Conservation (phyloP, 805 yeast species). For the Blastobotrys mokoenaii region DNA sequence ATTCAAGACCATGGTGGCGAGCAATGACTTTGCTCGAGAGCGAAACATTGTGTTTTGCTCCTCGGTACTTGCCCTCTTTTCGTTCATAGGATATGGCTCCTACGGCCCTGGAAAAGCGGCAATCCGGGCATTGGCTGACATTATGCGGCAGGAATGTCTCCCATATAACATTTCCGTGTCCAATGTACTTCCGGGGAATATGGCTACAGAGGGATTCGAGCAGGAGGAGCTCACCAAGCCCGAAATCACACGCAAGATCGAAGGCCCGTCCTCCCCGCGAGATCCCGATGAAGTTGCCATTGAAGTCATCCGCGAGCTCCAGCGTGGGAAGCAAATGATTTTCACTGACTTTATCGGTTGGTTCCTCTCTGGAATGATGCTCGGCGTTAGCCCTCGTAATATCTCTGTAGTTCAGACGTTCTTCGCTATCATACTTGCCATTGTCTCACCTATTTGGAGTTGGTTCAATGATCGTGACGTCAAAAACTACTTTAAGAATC, state of each 20-base stretch:
- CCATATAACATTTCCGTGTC: conserved; percentile 63
- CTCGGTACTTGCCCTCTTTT: conserved; percentile 73
- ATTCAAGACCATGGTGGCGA: conserved; percentile 26
- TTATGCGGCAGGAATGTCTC: conserved; percentile 71
- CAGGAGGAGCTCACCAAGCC: conserved; percentile 85
- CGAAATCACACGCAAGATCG: conserved; percentile 67
- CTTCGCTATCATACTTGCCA: conserved; percentile 39
- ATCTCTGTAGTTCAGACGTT: conserved; percentile 46
- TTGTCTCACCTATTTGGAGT: conserved; percentile 55
- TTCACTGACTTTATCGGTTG: conserved; percentile 83
- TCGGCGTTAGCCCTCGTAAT: conserved; percentile 64
- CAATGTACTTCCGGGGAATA: conserved; percentile 82
- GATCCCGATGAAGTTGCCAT: conserved; percentile 58
- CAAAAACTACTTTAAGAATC: conserved; percentile 36
- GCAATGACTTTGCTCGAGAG: background rate
- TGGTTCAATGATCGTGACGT: conserved; percentile 46
- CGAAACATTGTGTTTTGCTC: conserved; percentile 59
- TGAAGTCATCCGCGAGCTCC: conserved; percentile 46
- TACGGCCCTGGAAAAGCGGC: conserved; percentile 90
- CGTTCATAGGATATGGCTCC: conserved; percentile 85
- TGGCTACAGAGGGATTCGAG: conserved; percentile 76
- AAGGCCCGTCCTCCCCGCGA: conserved; percentile 74
- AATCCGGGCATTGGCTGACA: conserved; percentile 61
- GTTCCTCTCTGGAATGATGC: conserved; percentile 56
- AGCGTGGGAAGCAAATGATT: conserved; percentile 60